A percentile compares a stretch with the other conserved stretches of the same genome.
Evolutionary conservation across 192 early-diverging fungal genomes (phyloP).

Genomic region (Globomyces pollinis-pini): DNA sequence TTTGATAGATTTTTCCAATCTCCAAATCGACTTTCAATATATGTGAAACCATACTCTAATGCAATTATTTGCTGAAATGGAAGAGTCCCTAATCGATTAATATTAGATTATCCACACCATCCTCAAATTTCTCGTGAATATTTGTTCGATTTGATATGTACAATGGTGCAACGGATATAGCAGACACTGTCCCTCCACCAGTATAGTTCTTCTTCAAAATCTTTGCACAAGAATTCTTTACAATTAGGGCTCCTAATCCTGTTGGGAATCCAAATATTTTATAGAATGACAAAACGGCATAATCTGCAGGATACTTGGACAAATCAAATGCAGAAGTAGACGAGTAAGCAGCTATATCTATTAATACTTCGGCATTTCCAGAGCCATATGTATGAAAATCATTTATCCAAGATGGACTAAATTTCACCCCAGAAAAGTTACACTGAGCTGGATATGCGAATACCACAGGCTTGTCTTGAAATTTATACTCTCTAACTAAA

Average conservation of each 20-base stretch:
- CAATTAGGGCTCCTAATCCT: conserved; percentile 68
- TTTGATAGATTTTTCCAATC: conserved; percentile 19
- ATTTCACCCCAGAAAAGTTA: conserved; percentile 71
- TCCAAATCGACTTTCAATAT: conserved; percentile 23
- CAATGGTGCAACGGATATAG: conserved; percentile 38
- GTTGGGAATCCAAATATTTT: conserved; percentile 85
- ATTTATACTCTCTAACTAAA: too few relatives aligned
- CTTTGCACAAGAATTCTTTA: conserved; percentile 42
- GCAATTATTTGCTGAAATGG: conserved; percentile 69
- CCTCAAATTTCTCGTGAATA: conserved; percentile 41
- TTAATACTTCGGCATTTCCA: conserved; percentile 28
- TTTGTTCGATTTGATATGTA: conserved; percentile 11
- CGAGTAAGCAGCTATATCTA: conserved; percentile 68
- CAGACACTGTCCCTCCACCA: conserved; percentile 73
- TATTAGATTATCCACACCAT: conserved; percentile 41
- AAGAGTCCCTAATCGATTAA: conserved; percentile 37
- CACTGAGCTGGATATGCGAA: conserved; percentile 79
- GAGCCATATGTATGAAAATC: conserved; percentile 26
- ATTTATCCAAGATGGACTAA: conserved; percentile 53
- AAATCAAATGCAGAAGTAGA: conserved; percentile 59
- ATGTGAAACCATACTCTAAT: conserved; percentile 61
- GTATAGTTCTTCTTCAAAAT: conserved; percentile 55
- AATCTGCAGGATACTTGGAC: conserved; percentile 43
- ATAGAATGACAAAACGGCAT: conserved; percentile 73
- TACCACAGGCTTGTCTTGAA: conserved; percentile 29